Percentiles rank a stretch among this genome's conserved stretches.
These are phyloP conservation scores for Daldinia sp. DNA, from an alignment of 2,329 filamentous ascomycete species.

Conservation along the genomic window DNA sequence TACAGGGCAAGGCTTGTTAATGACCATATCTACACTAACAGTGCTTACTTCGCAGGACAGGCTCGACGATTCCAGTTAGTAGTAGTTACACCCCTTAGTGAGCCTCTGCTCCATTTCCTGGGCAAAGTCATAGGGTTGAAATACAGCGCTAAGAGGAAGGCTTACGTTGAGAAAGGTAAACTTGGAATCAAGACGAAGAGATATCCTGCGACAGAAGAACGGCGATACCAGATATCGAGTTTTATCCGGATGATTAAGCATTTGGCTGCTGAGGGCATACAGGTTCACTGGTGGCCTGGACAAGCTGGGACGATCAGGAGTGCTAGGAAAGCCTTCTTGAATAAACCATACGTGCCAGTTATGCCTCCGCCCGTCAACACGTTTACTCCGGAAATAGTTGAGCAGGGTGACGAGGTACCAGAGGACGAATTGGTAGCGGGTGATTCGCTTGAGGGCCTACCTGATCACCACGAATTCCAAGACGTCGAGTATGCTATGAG, in stretches of 20 bases:
- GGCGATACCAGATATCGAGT: conserved; percentile 6
- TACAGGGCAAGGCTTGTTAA: conserved; percentile 11
- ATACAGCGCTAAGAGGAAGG: conserved; percentile 16
- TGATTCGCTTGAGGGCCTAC: neutral
- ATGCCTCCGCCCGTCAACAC: neutral
- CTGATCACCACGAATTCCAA: conserved; percentile 3
- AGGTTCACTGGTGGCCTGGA: conserved; percentile 4
- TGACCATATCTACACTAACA: conserved; percentile 25
- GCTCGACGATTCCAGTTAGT: conserved; percentile 23
- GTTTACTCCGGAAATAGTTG: neutral
- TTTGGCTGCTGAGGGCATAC: conserved; percentile 26
- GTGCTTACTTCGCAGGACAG: conserved; percentile 26
- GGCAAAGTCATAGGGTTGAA: conserved; percentile 19
- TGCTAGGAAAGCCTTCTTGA: conserved; percentile 18
- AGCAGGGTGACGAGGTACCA: neutral
- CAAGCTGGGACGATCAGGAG: neutral
- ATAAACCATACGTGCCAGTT: neutral
- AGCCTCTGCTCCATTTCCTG: conserved; percentile 9
- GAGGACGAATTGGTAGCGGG: conserved; percentile 4
- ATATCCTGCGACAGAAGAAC: conserved; percentile 21
- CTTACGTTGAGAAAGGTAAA: conserved; percentile 15
- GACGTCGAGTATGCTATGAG: neutral
- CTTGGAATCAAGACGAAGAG: conserved; percentile 7
- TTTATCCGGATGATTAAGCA: conserved; percentile 16
- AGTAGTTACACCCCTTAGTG: conserved; percentile 2